Evolutionary conservation across 2,329 filamentous ascomycete species (phyloP).

Genomic region (Botryosphaeria dothidea): DNA sequence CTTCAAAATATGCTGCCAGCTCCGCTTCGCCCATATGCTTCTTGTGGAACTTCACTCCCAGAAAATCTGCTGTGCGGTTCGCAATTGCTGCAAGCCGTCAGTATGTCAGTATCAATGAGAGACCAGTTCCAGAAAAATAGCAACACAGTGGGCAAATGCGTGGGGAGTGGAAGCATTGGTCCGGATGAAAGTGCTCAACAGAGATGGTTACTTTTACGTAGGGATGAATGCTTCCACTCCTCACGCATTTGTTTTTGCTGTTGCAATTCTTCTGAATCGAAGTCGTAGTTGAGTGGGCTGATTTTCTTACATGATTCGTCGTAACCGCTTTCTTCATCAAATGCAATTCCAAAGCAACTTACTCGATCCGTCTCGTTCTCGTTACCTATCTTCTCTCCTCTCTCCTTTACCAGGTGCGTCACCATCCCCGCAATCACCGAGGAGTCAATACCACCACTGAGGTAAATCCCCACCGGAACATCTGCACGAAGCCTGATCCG

Average conservation of each 20-base stretch:
- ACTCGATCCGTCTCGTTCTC: conserved; percentile 39
- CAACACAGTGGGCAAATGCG: too few relatives aligned
- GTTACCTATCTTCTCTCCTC: conserved; percentile 51
- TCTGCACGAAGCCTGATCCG: conserved; percentile 57
- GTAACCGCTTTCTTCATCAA: conserved; percentile 50
- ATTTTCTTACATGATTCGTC: conserved; percentile 46
- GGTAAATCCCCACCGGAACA: conserved; percentile 58
- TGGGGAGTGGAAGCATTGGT: too few relatives aligned
- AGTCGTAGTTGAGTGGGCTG: background rate
- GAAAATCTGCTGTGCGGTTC: conserved; percentile 49
- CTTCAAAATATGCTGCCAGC: conserved; percentile 46
- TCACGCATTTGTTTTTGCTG: too few relatives aligned
- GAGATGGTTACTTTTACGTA: too few relatives aligned
- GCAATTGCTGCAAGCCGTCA: conserved; percentile 38
- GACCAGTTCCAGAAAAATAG: too few relatives aligned
- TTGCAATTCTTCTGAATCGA: too few relatives aligned
- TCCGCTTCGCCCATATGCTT: conserved; percentile 47
- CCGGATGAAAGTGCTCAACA: too few relatives aligned
- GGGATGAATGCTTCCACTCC: too few relatives aligned
- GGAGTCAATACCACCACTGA: conserved; percentile 60
- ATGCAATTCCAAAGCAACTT: conserved; percentile 55
- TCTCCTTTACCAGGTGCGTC: conserved; percentile 51
- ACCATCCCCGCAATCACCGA: conserved; percentile 59
- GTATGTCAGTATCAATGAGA: background rate
- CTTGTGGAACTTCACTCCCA: conserved; percentile 48